A percentile compares a stretch with the other conserved stretches of the same genome.
Conservation (phyloP, 805 yeast genomes). For the Schizosaccharomyces japonicus region DNA sequence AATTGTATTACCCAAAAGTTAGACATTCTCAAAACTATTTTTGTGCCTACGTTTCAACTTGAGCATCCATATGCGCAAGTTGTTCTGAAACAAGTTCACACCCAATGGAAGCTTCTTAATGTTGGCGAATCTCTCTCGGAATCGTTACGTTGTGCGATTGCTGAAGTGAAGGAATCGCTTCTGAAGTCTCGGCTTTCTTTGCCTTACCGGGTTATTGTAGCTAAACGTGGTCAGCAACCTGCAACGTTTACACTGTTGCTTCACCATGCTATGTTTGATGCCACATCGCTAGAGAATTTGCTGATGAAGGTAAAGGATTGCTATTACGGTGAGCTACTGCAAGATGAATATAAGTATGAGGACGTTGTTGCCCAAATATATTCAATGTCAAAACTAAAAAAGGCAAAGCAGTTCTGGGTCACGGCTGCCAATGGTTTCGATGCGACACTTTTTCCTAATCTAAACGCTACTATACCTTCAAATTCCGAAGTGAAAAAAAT, state of each 20-base stretch:
- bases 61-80: constrained; percentile 10
- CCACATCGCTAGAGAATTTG: not conserved
- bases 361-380: not conserved
- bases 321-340: not conserved
- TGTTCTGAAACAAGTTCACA: constrained; percentile 1
- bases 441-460: not conserved
- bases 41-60: constrained; percentile 6
- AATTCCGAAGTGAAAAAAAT: not conserved
- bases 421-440: not conserved
- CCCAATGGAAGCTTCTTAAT: too few relatives aligned
- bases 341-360: not conserved
- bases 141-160: too few relatives aligned
- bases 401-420: not conserved
- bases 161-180: too few relatives aligned
- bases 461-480: not conserved
- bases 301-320: not conserved
- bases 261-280: constrained; percentile 12
- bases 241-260: constrained; percentile 8
- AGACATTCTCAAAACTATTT: constrained; percentile 10
- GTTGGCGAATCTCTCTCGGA: too few relatives aligned
- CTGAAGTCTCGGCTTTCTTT: too few relatives aligned
- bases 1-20: constrained; percentile 3
- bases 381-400: too few relatives aligned
- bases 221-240: too few relatives aligned
- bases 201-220: too few relatives aligned